Conservation (phyloP, 441 rosid species). For the Arabidopsis lyrata region DNA sequence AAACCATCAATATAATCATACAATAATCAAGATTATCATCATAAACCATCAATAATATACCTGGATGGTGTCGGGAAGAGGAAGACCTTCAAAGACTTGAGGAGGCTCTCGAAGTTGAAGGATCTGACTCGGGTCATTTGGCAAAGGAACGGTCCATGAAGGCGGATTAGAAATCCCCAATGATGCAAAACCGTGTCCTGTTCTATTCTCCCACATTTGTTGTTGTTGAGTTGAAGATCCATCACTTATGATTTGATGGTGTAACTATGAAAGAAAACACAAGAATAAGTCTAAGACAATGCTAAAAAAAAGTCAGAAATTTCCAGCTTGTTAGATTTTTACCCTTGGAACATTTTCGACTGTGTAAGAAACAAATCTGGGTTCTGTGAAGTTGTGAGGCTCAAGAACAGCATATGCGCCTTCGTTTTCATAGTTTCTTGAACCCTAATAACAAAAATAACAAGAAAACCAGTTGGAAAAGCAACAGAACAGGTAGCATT, state of each 20-base stretch:
- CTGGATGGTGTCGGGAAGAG: conserved; percentile 48
- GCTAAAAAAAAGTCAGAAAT: not conserved
- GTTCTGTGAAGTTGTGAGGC: conserved; percentile 49
- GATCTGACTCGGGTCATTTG: conserved; percentile 41
- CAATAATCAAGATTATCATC: not conserved
- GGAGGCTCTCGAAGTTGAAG: conserved; percentile 41
- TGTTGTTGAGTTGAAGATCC: conserved; percentile 38
- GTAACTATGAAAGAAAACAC: conserved; percentile 33
- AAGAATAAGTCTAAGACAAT: conserved; percentile 6
- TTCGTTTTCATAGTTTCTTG: conserved; percentile 48
- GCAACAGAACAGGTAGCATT: conserved; percentile 1
- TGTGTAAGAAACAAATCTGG: conserved; percentile 47
- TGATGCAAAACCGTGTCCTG: conserved; percentile 37
- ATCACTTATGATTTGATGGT: conserved; percentile 27
- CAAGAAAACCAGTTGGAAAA: conserved; percentile 21
- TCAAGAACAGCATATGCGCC: conserved; percentile 54
- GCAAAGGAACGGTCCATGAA: conserved; percentile 45
- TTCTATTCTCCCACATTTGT: conserved; percentile 35
- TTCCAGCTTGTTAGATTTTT: conserved; percentile 13
- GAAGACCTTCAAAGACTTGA: conserved; percentile 50
- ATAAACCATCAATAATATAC: conserved; percentile 24
- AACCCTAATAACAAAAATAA: conserved; percentile 32
- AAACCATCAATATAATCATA: conserved; percentile 9
- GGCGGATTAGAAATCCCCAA: conserved; percentile 48
- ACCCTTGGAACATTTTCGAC: conserved; percentile 49